phyloP scores from a whole-genome alignment of 129 eudicot species.

The carrot (Daucus carota) region DNA sequence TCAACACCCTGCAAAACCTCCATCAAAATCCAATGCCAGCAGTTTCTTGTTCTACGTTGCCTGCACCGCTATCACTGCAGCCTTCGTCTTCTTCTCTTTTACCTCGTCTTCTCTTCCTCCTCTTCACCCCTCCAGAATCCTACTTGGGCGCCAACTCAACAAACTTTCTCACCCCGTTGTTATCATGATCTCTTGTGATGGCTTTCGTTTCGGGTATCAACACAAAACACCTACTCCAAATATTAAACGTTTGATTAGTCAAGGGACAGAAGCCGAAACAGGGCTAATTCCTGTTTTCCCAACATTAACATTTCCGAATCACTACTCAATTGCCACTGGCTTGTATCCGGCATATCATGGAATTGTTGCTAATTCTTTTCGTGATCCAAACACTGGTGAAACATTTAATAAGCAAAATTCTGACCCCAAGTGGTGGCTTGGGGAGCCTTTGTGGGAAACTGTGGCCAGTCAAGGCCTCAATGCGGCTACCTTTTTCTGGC shows the following conservation, averaged over 20 bases:
- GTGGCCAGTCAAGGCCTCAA: neutral
- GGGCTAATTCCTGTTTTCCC: slow-evolving; percentile 8
- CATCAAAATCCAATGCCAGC: neutral
- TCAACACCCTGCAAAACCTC: neutral
- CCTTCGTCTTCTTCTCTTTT: neutral
- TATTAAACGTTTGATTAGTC: neutral
- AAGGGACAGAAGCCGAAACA: slow-evolving; percentile 9
- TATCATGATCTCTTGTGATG: neutral
- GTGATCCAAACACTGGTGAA: neutral
- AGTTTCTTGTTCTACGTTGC: neutral
- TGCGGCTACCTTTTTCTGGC: neutral
- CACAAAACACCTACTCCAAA: slow-evolving; percentile 6
- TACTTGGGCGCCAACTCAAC: neutral
- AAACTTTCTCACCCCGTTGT: slow-evolving; percentile 10
- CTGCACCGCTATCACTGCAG: neutral
- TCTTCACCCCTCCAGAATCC: neutral
- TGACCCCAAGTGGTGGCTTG: slow-evolving; percentile 11
- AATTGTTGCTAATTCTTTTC: neutral
- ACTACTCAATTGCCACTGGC: slow-evolving; percentile 6
- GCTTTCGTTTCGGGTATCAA: slow-evolving; percentile 8
- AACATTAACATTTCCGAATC: slow-evolving; percentile 5
- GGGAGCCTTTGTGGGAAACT: slow-evolving; percentile 10
- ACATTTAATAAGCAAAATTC: neutral
- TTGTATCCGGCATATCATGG: slow-evolving; percentile 13
- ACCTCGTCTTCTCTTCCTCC: neutral